A percentile compares a stretch with the other conserved stretches of the same genome.
phyloP scores from a whole-genome alignment of 106 monocot species.

The Posidonia australis region DNA sequence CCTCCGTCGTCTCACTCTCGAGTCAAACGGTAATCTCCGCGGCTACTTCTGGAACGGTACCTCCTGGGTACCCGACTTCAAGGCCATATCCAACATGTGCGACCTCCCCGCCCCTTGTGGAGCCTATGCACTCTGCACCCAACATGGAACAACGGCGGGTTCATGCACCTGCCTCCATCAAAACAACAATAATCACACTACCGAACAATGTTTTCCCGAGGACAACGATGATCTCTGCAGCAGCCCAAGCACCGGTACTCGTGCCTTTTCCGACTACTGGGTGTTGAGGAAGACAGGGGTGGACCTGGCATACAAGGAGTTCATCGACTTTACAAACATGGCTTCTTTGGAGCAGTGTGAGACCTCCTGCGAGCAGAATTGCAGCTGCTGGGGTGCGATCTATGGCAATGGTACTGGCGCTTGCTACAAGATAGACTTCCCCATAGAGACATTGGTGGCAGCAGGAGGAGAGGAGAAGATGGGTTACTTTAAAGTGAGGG shows the following conservation, averaged over 20 bases:
- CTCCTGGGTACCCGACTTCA: slow-evolving; percentile 11
- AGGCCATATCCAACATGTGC: slow-evolving; percentile 14
- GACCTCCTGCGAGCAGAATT: slow-evolving; percentile 46
- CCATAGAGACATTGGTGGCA: slow-evolving; percentile 46
- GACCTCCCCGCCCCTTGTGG: slow-evolving; percentile 17
- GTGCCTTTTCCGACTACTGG: slow-evolving; percentile 17
- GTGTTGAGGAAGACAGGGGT: slow-evolving; percentile 51
- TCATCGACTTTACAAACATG: slow-evolving; percentile 23
- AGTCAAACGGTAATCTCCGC: slow-evolving; percentile 51
- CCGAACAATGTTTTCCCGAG: slow-evolving; percentile 2
- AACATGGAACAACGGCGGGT: neutral
- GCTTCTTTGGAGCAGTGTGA: slow-evolving; percentile 58
- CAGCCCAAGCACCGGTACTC: neutral
- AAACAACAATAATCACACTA: neutral
- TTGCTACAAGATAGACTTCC: slow-evolving; percentile 64
- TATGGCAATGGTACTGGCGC: slow-evolving; percentile 45
- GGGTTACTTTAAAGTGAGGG: slow-evolving; percentile 68
- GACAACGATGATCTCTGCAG: neutral
- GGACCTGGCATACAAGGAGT: slow-evolving; percentile 66
- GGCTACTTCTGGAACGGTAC: slow-evolving; percentile 28
- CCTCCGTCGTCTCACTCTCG: slow-evolving; percentile 70
- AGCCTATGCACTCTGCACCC: slow-evolving; percentile 16
- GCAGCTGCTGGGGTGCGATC: slow-evolving; percentile 80
- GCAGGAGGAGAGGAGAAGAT: slow-evolving; percentile 29
- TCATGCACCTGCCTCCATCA: slow-evolving; percentile 9